phyloP scores from a whole-genome alignment of 768 basidiomycete species.

The Lactarius deliciosus region DNA sequence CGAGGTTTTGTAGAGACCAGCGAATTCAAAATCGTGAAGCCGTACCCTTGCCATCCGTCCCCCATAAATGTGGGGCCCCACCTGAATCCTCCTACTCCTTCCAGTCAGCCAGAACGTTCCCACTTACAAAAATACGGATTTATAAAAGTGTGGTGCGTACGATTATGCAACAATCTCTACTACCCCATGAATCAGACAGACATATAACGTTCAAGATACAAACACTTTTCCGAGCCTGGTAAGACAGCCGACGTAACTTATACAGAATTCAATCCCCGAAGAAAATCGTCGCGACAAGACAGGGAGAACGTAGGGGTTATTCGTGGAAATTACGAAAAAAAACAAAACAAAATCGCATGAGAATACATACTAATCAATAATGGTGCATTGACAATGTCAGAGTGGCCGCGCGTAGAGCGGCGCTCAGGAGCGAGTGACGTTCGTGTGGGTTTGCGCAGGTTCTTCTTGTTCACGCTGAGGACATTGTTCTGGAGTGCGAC shows the following conservation, averaged over 20 bases:
- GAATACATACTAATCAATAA: constrained; percentile 15
- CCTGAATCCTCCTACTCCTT: neutral
- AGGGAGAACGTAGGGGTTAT: neutral
- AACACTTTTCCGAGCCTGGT: constrained; percentile 2
- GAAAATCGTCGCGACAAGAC: constrained; percentile 11
- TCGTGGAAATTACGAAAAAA: neutral
- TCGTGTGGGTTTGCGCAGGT: constrained; percentile 78
- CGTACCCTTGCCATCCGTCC: no score
- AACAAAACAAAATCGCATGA: neutral
- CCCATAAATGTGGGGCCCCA: no score
- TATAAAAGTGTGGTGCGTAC: constrained; percentile 5
- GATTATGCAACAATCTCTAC: constrained; percentile 12
- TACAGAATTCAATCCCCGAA: constrained; percentile 10
- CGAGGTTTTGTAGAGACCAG: neutral
- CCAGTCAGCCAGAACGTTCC: neutral
- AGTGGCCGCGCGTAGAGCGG: constrained; percentile 25
- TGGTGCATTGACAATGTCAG: constrained; percentile 28
- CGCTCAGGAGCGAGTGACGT: constrained; percentile 60
- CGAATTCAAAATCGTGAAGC: neutral
- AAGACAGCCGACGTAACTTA: neutral
- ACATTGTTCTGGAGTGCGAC: constrained; percentile 95
- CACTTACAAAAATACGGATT: neutral
- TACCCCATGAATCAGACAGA: neutral
- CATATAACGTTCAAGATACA: constrained; percentile 11
- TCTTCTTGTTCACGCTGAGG: constrained; percentile 91